Evolutionary conservation across 495 filamentous ascomycete genomes (phyloP).

Genomic region (Paragyromitra xinjiangensis): DNA sequence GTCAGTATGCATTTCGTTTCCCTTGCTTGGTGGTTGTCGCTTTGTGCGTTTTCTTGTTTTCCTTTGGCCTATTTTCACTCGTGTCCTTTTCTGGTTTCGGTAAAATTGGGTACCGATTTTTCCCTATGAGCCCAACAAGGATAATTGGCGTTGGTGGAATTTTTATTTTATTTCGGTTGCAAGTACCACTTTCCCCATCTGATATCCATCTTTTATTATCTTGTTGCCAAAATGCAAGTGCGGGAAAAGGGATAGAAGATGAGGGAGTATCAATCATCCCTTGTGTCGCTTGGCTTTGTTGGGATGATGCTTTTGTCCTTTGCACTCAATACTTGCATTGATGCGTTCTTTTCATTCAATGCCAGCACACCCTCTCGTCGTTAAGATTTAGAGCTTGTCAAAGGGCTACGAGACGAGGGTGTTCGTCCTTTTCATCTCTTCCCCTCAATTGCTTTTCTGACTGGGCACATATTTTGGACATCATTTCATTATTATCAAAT

Average conservation of each 20-base stretch:
- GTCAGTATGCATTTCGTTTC: slow-evolving; percentile 3
- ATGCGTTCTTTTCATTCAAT: slow-evolving; percentile 48
- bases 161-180: slow-evolving; percentile 47
- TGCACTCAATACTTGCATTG: slow-evolving; percentile 33
- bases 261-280: slow-evolving; percentile 33
- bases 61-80: slow-evolving; percentile 36
- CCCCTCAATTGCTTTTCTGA: slow-evolving; percentile 23
- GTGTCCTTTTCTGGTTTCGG: slow-evolving; percentile 33
- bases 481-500: slow-evolving; percentile 40
- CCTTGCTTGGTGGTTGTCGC: slow-evolving; percentile 29
- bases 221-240: slow-evolving; percentile 40
- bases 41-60: slow-evolving; percentile 37
- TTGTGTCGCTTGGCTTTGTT: slow-evolving; percentile 44
- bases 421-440: slow-evolving; percentile 27
- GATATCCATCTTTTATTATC: slow-evolving; percentile 40
- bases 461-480: slow-evolving; percentile 31
- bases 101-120: slow-evolving; percentile 38
- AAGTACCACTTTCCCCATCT: slow-evolving; percentile 57
- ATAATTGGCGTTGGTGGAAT: slow-evolving; percentile 31
- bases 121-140: slow-evolving; percentile 25
- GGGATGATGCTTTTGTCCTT: slow-evolving; percentile 46
- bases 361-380: slow-evolving; percentile 47
- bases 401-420: slow-evolving; percentile 31
- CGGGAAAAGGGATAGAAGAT: slow-evolving; percentile 34
- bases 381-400: slow-evolving; percentile 35